A percentile compares a stretch with the other conserved stretches of the same genome.
Conservation (phyloP, 1,139 yeast species). For the Yamadazyma pseudoaaseri region DNA sequence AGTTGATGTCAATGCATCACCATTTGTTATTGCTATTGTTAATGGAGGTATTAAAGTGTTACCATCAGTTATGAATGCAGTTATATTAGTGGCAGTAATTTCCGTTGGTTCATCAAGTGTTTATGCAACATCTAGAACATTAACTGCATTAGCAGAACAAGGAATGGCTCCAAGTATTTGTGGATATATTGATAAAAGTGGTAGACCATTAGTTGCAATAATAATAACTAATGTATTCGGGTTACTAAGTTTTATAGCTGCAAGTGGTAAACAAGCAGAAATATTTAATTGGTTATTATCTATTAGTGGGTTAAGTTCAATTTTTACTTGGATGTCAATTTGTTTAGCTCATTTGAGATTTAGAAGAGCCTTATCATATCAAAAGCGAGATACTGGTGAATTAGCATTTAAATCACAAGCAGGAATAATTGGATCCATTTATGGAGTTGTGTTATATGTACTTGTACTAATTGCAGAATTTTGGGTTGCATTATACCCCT, state of each 20-base stretch:
- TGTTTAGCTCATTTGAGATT: slow-evolving; percentile 37
- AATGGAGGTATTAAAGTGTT: slow-evolving; percentile 50
- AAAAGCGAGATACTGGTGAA: slow-evolving; percentile 48
- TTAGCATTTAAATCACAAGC: slow-evolving; percentile 54
- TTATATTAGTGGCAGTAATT: slow-evolving; percentile 39
- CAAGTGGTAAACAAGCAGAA: slow-evolving; percentile 30
- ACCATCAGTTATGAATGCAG: slow-evolving; percentile 46
- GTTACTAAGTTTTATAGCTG: slow-evolving; percentile 40
- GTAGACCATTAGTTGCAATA: slow-evolving; percentile 44
- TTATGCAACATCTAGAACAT: slow-evolving; percentile 44
- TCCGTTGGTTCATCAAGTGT: slow-evolving; percentile 48
- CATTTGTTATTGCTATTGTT: slow-evolving; percentile 42
- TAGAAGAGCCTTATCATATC: slow-evolving; percentile 30
- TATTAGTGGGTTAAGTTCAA: slow-evolving; percentile 37
- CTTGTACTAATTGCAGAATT: slow-evolving; percentile 58
- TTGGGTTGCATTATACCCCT: slow-evolving; percentile 40
- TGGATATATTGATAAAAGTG: slow-evolving; percentile 40
- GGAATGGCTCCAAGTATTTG: slow-evolving; percentile 42
- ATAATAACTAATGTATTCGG: slow-evolving; percentile 36
- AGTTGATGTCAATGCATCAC: slow-evolving; percentile 23
- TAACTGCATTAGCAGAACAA: slow-evolving; percentile 41
- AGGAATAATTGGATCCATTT: slow-evolving; percentile 54
- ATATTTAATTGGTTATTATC: slow-evolving; percentile 39
- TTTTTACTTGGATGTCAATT: slow-evolving; percentile 42
- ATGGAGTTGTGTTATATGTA: slow-evolving; percentile 45